These are phyloP conservation scores for Dunaliella primolecta DNA, from an alignment of 139 green algal genomes.

Conservation along the genomic window DNA sequence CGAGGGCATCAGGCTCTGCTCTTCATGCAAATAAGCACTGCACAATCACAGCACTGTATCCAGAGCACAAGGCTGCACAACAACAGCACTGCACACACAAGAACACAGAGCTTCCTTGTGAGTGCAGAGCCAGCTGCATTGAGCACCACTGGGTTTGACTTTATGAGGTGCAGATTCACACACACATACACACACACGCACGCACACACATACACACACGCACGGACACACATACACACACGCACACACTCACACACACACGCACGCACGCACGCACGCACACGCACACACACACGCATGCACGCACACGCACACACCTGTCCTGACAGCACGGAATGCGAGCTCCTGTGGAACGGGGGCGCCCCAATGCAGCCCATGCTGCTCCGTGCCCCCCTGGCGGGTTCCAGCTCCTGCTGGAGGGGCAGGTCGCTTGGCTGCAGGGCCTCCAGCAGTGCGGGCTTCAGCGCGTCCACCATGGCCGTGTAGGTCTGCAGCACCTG, in stretches of 20 bases:
- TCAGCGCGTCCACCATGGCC: constrained; percentile 23
- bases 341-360: background rate
- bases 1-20: too few relatives aligned
- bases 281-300: background rate
- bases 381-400: background rate
- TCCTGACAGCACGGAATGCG: background rate
- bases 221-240: background rate
- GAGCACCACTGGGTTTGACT: too few relatives aligned
- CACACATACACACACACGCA: background rate
- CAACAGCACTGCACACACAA: too few relatives aligned
- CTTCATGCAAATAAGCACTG: too few relatives aligned
- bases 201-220: background rate
- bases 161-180: background rate
- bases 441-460: background rate
- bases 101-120: too few relatives aligned
- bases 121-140: too few relatives aligned
- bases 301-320: background rate
- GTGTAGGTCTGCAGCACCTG: constrained; percentile 31
- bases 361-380: background rate
- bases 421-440: background rate
- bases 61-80: too few relatives aligned
- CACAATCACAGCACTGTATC: too few relatives aligned
- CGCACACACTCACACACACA: background rate
- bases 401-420: background rate
- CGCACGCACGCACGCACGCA: background rate